A percentile compares a stretch with the other conserved stretches of the same genome.
These are phyloP conservation scores for Cordyceps cicadae DNA, from an alignment of 2,329 filamentous ascomycete species.

Conservation along the genomic window DNA sequence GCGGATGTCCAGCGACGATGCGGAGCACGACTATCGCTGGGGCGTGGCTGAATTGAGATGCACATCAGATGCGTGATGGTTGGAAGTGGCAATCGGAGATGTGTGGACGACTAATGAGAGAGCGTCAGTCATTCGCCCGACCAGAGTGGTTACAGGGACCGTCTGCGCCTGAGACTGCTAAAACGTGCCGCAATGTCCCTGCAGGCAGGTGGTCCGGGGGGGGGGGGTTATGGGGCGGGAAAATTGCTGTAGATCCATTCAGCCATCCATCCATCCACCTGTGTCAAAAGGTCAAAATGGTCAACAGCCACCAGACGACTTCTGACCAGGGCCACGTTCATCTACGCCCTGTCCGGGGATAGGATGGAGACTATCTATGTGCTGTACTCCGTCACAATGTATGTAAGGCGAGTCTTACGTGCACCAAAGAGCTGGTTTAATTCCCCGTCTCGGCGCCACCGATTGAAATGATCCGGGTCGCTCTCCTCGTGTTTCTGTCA, in stretches of 20 bases:
- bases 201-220: neutral
- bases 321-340: neutral
- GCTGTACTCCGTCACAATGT: neutral
- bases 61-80: slow-evolving; percentile 3
- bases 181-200: neutral
- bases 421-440: neutral
- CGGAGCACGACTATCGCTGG: neutral
- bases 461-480: neutral
- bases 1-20: neutral
- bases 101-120: neutral
- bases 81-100: neutral
- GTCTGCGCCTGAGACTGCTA: neutral
- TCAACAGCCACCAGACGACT: neutral
- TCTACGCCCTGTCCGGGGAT: neutral
- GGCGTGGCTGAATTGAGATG: slow-evolving; percentile 7
- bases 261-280: neutral
- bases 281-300: too few relatives aligned
- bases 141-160: neutral
- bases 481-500: neutral
- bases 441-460: neutral
- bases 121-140: neutral
- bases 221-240: too few relatives aligned
- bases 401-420: neutral
- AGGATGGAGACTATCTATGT: neutral
- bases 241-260: neutral